These are phyloP conservation scores for Ganoderma sp. DNA, from an alignment of 1,284 basidiomycete species.

Conservation along the genomic window DNA sequence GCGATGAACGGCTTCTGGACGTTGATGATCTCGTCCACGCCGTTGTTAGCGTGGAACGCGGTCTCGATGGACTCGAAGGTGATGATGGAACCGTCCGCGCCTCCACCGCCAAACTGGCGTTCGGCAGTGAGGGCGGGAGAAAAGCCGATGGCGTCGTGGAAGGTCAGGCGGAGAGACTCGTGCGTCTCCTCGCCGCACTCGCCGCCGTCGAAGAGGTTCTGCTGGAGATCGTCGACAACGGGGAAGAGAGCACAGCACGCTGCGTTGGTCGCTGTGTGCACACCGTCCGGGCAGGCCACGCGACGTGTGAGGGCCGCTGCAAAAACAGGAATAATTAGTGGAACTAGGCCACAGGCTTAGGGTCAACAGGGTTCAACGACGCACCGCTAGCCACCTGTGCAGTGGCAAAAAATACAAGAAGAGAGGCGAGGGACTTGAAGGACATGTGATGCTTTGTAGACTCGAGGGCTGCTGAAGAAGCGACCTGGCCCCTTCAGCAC, in stretches of 20 bases:
- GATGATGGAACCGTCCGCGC: conserved; percentile 33
- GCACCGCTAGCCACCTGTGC: conserved; percentile 30
- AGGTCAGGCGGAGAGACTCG: conserved; percentile 40
- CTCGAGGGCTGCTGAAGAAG: too few relatives aligned
- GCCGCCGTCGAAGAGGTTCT: conserved; percentile 44
- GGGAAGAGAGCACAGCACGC: conserved; percentile 48
- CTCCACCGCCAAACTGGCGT: conserved; percentile 7
- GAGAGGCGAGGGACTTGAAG: conserved; percentile 26
- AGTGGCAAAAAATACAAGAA: conserved; percentile 26
- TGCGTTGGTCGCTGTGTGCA: conserved; percentile 42
- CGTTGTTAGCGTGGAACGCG: conserved; percentile 36
- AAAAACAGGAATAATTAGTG: not conserved
- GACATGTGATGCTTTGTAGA: conserved; percentile 16
- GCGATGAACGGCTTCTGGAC: conserved; percentile 31
- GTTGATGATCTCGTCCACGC: conserved; percentile 29
- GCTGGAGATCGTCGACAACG: conserved; percentile 45
- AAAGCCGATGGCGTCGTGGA: conserved; percentile 41
- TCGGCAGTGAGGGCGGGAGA: conserved; percentile 27
- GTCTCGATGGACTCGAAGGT: conserved; percentile 34
- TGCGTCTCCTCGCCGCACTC: conserved; percentile 39
- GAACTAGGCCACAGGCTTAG: not conserved
- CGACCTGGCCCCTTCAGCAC: too few relatives aligned
- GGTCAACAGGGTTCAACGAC: not conserved
- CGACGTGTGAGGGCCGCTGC: conserved; percentile 33
- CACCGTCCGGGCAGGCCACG: conserved; percentile 34